Evolutionary conservation across 257 asterid species (phyloP), one percentile per base, ranked within the genome.

Genomic region (Craterostigma plantagineum): DNA sequence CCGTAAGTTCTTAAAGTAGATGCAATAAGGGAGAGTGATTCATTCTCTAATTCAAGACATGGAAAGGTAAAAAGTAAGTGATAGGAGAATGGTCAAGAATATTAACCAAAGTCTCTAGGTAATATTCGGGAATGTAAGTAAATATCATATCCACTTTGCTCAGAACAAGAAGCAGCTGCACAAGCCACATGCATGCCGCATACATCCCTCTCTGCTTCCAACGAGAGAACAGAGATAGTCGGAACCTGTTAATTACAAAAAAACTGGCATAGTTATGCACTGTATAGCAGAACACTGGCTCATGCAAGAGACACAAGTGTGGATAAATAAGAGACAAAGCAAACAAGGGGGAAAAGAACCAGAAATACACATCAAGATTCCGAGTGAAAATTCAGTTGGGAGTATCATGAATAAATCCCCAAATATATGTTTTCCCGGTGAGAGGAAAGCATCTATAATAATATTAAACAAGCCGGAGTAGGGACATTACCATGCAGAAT

Each of bases 161-260:
- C 61, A 81, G 75, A 62, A 73, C 73, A 16, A 86, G 68, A 65
- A 86, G 90, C 58, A 86, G 63, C 52, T 86, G 97, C 34, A 79
- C 95, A 53, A 79, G 68, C 95, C 95, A 86, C 90, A 81, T 69
- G 81, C 97, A 86, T 3, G 79, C 43, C 6, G 92, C 95, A 42
- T 81, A 86, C 78, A 81, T 71, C 50, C 95, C 97, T 68, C 94
- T 78, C 69, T 76, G 97, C 72, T 81, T 86, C 95, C 95, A 86
- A 51, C 74, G 82, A 45, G 93, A 73, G 56, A 76, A 73, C 49
- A 86, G 79, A 47, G 92, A 78, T 23, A 71, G 60, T 34, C 97
- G 94, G 45, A 69, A 81, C 97, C 97, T 86, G 73, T 70, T 53
- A 61, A 43, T 49, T 49, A 8, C 55, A 51, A 27, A 41, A 33